phyloP scores from a whole-genome alignment of 2,329 filamentous ascomycete species.

The Fusarium napiforme region DNA sequence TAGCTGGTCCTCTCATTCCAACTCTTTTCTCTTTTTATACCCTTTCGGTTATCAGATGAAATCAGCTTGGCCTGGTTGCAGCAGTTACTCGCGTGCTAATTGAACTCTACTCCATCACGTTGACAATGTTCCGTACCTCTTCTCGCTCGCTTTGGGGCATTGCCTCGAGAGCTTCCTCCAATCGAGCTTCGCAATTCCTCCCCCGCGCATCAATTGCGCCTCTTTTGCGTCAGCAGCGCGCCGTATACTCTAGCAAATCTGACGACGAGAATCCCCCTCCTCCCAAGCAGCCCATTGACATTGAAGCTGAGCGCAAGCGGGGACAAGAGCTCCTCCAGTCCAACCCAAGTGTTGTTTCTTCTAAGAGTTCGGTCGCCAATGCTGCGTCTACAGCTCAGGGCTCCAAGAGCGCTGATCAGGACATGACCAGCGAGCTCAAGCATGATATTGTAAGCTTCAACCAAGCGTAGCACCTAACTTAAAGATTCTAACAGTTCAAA shows the following conservation, averaged over 20 bases:
- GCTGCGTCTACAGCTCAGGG: constrained; percentile 53
- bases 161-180: constrained; percentile 28
- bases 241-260: constrained; percentile 43
- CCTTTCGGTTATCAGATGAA: background rate
- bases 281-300: constrained; percentile 56
- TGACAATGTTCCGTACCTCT: constrained; percentile 46
- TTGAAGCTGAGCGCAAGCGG: constrained; percentile 65
- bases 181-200: background rate
- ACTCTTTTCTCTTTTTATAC: background rate
- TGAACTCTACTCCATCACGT: constrained; percentile 2
- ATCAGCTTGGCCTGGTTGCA: background rate
- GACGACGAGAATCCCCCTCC: constrained; percentile 37
- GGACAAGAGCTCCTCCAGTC: constrained; percentile 66
- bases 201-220: constrained; percentile 17
- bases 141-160: constrained; percentile 42
- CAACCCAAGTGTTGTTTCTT: constrained; percentile 69
- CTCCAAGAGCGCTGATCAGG: constrained; percentile 27
- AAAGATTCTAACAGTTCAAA: constrained; percentile 46
- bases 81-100: constrained; percentile 11
- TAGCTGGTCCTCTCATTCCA: background rate
- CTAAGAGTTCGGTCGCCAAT: constrained; percentile 65
- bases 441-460: constrained; percentile 65
- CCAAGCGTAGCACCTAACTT: rapidly evolving
- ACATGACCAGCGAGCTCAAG: constrained; percentile 52
- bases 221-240: constrained; percentile 30